Percentiles rank a stretch among this genome's conserved stretches.
Conservation (phyloP, 345 rosid species). For the Hibiscus mutabilis region DNA sequence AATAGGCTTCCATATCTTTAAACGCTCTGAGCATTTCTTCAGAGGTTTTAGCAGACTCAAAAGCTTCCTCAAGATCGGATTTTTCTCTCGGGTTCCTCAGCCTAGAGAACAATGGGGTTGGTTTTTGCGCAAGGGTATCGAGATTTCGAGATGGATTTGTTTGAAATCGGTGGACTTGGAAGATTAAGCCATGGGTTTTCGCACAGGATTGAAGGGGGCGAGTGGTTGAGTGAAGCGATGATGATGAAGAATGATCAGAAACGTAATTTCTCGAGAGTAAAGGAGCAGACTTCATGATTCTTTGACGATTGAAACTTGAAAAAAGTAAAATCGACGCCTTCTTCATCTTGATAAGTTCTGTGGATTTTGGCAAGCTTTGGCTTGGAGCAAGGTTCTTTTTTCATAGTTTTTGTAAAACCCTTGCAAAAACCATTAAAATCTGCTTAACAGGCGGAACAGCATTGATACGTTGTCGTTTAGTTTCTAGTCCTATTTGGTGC, state of each 20-base stretch:
- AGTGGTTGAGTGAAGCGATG: constrained; percentile 16
- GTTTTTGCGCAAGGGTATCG: constrained; percentile 43
- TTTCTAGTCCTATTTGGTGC: not conserved
- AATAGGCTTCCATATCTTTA: constrained; percentile 63
- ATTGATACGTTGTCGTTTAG: not conserved
- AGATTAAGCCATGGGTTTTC: constrained; percentile 27
- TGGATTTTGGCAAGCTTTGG: not conserved
- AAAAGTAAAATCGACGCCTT: constrained; percentile 46
- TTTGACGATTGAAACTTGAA: constrained; percentile 35
- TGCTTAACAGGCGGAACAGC: not conserved
- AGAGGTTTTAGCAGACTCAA: constrained; percentile 68
- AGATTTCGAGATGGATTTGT: constrained; percentile 38
- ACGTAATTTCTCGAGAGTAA: constrained; percentile 17
- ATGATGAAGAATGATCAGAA: constrained; percentile 20
- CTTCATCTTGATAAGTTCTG: constrained; percentile 35
- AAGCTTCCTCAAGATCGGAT: constrained; percentile 65
- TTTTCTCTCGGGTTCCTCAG: constrained; percentile 52
- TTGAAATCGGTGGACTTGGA: constrained; percentile 28
- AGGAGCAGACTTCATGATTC: constrained; percentile 22
- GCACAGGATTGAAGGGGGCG: constrained; percentile 27
- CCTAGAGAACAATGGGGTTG: constrained; percentile 39
- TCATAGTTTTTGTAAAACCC: constrained; percentile 22
- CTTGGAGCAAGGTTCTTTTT: not conserved
- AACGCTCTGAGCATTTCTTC: constrained; percentile 66
- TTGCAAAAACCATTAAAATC: constrained; percentile 13